A percentile compares a stretch with the other conserved stretches of the same genome.
These are phyloP conservation scores for Candida sanyaensis DNA, from an alignment of 1,139 yeast species.

Conservation along the genomic window DNA sequence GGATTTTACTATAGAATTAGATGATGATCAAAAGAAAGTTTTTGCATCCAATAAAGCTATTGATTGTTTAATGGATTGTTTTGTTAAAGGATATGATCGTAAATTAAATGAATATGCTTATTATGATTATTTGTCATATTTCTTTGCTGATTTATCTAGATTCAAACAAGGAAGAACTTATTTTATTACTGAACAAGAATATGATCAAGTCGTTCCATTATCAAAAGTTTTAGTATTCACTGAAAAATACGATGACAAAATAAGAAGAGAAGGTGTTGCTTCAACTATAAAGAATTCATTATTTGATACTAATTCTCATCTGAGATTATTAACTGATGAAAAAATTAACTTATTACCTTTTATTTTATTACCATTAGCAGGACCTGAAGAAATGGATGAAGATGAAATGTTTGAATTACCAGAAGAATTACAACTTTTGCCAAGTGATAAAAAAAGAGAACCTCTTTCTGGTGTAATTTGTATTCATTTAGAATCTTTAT, in stretches of 20 bases:
- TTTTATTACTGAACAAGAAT: conserved; percentile 67
- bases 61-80: conserved; percentile 87
- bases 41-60: conserved; percentile 64
- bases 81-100: conserved; percentile 82
- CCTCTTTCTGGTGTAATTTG: conserved; percentile 64
- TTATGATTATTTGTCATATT: conserved; percentile 82
- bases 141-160: conserved; percentile 89
- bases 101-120: conserved; percentile 69
- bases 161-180: conserved; percentile 69
- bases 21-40: conserved; percentile 30
- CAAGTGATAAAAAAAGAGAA: conserved; percentile 78
- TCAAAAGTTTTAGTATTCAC: conserved; percentile 82
- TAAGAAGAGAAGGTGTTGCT: conserved; percentile 90
- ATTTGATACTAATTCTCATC: conserved; percentile 76
- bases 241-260: conserved; percentile 72
- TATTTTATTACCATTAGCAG: conserved; percentile 79
- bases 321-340: conserved; percentile 57
- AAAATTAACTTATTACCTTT: conserved; percentile 78
- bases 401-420: conserved; percentile 90
- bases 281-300: conserved; percentile 88
- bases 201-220: conserved; percentile 79
- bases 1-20: conserved; percentile 44
- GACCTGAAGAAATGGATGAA: conserved; percentile 74
- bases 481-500: conserved; percentile 73
- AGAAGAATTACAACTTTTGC: conserved; percentile 80